Evolutionary conservation across 148 eudicot species (phyloP), one percentile per base, ranked within the genome.

Genomic region (Nepenthes mirabilis): DNA sequence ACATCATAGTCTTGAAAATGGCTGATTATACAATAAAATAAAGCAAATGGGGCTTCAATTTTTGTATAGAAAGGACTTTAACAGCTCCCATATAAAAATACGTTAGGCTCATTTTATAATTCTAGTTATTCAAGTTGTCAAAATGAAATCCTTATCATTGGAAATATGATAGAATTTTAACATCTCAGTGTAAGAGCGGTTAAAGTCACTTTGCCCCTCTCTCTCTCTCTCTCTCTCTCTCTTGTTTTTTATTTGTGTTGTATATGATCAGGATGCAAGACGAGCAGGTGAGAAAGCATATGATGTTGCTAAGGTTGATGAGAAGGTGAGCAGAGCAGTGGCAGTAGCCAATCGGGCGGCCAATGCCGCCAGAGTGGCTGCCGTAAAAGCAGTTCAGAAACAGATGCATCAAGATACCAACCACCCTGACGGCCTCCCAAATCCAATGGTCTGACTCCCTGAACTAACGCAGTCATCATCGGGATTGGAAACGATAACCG

Each of bases 311-410:
- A 91, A 91, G 74, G 97, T 91, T 54, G 97, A 91, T 47, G 97
- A 87, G 67, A 72, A 91, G 57, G 97, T 87, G 49, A 87, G 87
- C 65, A 65, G 97, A 71, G 85, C 87, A 1, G 85, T 87, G 11
- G 68, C 87, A 48, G 82, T 87, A 53, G 97, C 97, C 43, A 84
- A 87, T 80, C 79, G 75, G 14, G 91, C 97, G 2, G 97, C 95
- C 43, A 91, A 84, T 68, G 93, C 97, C 11, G 97, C 97, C 47
- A 74, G 95, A 77, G 97, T 91, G 37, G 95, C 93, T 2, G 85
- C 97, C 2, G 89, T 91, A 4, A 91, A 85, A 66, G 97, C 95
- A 5, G 87, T 87, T 57, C 93, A 91, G 68, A 84, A 79, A 72
- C 93, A 85, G 68, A 80, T 82, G 78, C 84, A 84, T 63, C 78